Conservation (phyloP, 2,329 filamentous ascomycete species). For the Sclerotinia glacialis region DNA sequence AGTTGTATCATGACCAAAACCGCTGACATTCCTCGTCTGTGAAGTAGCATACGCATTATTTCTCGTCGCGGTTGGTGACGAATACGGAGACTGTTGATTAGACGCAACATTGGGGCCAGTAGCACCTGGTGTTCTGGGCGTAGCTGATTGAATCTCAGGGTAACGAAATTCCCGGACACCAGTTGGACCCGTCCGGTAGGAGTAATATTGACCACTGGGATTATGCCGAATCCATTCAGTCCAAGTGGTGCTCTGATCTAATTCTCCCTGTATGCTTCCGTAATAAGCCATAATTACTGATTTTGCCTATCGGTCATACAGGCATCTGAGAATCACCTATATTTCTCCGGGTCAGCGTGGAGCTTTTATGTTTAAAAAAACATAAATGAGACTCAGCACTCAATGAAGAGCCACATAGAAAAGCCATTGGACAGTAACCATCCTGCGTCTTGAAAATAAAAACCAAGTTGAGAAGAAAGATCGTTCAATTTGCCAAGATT, state of each 20-base stretch:
- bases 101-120: too few species aligned
- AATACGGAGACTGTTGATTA: not conserved
- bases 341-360: not conserved
- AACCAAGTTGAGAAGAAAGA: not conserved
- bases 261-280: not conserved
- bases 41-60: not conserved
- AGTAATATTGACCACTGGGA: not conserved
- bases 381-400: not conserved
- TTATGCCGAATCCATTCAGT: not conserved
- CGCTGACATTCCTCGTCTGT: not conserved
- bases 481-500: not conserved
- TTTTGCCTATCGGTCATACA: not conserved
- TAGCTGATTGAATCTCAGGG: not conserved
- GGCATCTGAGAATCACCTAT: not conserved
- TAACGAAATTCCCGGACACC: not conserved
- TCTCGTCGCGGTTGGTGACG: not conserved
- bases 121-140: not conserved
- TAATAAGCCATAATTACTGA: not conserved
- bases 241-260: not conserved
- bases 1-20: not conserved
- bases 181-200: not conserved
- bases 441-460: not conserved
- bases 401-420: not conserved
- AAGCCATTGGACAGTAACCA: not conserved
- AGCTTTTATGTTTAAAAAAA: slow-evolving; percentile 3